phyloP scores from a whole-genome alignment of 805 yeast species.

The Cyberlindnera subsufficiens region DNA sequence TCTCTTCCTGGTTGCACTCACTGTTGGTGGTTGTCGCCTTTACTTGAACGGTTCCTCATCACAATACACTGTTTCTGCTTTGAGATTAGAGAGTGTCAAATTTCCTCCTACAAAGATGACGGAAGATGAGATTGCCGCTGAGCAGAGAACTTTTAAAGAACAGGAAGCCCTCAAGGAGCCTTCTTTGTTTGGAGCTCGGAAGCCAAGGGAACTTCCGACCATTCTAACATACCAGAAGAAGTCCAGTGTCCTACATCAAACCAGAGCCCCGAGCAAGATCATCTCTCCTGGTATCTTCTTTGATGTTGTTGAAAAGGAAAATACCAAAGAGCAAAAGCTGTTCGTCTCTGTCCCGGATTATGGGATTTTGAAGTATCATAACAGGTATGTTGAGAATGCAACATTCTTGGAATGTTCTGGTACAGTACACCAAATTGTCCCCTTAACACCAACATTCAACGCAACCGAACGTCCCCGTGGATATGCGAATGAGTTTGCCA shows the following conservation, averaged over 20 bases:
- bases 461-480: conserved; percentile 76
- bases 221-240: conserved; percentile 48
- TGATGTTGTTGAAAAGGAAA: conserved; percentile 43
- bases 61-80: conserved; percentile 30
- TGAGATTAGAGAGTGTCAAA: conserved; percentile 44
- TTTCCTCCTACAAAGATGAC: conserved; percentile 59
- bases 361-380: conserved; percentile 71
- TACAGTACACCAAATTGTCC: conserved; percentile 65
- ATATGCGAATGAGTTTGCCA: conserved; percentile 78
- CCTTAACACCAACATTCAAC: conserved; percentile 61
- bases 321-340: conserved; percentile 34
- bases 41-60: conserved; percentile 40
- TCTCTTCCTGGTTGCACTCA: conserved; percentile 70
- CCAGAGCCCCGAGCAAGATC: conserved; percentile 52
- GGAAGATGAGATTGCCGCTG: conserved; percentile 21
- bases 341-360: conserved; percentile 81
- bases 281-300: conserved; percentile 85
- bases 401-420: conserved; percentile 61
- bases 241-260: conserved; percentile 46
- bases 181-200: conserved; percentile 6
- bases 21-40: conserved; percentile 79
- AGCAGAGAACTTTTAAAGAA: conserved; percentile 21
- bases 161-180: conserved; percentile 27
- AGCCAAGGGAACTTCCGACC: conserved; percentile 24
- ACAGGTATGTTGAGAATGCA: conserved; percentile 73